Base-by-base conservation (phyloP, 495 filamentous ascomycete genomes). In the Usnea hakonensis region DNA sequence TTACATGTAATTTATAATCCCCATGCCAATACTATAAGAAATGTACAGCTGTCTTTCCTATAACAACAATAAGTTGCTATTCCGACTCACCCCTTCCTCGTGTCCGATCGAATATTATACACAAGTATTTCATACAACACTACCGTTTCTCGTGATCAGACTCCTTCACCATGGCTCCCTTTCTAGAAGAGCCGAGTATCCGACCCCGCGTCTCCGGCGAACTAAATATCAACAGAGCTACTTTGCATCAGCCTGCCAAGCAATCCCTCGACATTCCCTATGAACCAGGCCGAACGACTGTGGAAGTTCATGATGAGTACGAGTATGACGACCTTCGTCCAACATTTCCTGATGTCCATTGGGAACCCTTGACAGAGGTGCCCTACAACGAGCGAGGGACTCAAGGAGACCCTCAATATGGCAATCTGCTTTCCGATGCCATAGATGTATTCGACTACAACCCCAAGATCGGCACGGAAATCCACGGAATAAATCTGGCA, bases 401-500 rank as follows among this genome's bases (percentile, higher is more conserved):
- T 44, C 71, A 75, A 30, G 82, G 84, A 40, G 77, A 85, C 61
- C 77, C 81, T 8, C 70, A 79, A 21, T 85, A 84, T 73, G 52
- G 77, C 70, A 70, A 75, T 58, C 72, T 84, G 26, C 73, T 83
- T 46, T 71, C 68, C 50, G 74, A 77, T 35, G 81, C 81, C 30
- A 80, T 78, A 0, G 76, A 78, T 38, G 75, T 86, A 32, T 80
- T 82, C 68, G 83, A 87, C 67, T 80, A 84, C 61, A 88, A 80
- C 7, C 86, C 86, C 19, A 83, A 85, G 52, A 85, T 90, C 64
- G 87, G 89, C 58, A 90, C 87, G 0, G 88, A 91, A 68, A 74
- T 92, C 62, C 77, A 81, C 52, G 88, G 88, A 1, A 75, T 90
- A 13, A 81, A 89, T 66, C 82, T 92, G 13, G 79, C 83, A 14